Conservation (phyloP, 2,329 filamentous ascomycete species). For the Monosporascus sp. region DNA sequence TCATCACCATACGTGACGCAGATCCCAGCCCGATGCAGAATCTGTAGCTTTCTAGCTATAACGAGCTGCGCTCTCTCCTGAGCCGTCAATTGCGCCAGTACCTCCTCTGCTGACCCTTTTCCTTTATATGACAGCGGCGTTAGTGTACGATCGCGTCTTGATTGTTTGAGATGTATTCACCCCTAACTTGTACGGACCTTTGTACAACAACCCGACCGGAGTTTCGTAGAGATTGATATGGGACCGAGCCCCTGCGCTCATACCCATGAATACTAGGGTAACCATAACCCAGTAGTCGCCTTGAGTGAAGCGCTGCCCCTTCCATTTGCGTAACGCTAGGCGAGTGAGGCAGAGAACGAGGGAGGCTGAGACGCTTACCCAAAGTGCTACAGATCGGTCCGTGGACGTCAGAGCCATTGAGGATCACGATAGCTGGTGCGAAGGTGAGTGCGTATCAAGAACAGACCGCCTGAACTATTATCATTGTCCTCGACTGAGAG, state of each 20-base stretch:
- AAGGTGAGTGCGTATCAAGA: neutral
- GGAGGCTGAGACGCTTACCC: neutral
- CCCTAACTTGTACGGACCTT: neutral
- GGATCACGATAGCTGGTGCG: neutral
- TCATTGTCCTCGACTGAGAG: neutral
- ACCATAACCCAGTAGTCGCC: constrained; percentile 9
- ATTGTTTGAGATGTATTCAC: neutral
- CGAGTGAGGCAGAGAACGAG: constrained; percentile 3
- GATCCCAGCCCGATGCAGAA: constrained; percentile 4
- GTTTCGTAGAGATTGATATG: constrained; percentile 6
- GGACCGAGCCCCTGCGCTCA: constrained; percentile 3
- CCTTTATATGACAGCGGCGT: neutral
- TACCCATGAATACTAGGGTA: constrained; percentile 4
- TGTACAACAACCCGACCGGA: constrained; percentile 1
- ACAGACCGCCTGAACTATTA: neutral
- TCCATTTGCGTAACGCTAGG: constrained; percentile 5
- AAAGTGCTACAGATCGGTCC: neutral
- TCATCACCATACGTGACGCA: constrained; percentile 5
- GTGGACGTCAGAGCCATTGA: neutral
- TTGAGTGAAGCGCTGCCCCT: neutral
- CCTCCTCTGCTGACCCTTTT: neutral
- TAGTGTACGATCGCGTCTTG: neutral
- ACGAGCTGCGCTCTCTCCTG: neutral
- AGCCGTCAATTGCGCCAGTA: neutral
- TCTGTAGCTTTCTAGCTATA: constrained; percentile 5